Evolutionary conservation across 2,329 filamentous ascomycete species (phyloP), one percentile per base, ranked within the genome.

Genomic region (Ascochyta clinopodiicola): DNA sequence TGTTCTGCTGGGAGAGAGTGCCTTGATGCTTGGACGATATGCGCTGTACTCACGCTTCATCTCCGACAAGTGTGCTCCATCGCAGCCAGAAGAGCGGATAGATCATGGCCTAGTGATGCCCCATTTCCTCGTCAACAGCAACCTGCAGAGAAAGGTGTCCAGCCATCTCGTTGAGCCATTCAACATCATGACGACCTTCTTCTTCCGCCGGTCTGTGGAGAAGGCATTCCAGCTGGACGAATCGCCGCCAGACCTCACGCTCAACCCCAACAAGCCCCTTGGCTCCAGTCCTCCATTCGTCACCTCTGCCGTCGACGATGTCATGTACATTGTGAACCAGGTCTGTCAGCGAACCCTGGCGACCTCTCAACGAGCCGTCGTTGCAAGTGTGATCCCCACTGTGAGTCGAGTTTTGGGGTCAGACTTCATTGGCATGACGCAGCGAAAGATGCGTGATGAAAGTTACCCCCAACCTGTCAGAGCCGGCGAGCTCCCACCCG

Each of bases 321-420:
- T 98, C 70, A 98, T 99, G 94, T 99, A 98, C 77, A 97, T 99
- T 66, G 91, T 96, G 72, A 96, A 96, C 72, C 89, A 94, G 45
- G 90, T 98, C 31, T 82, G 98, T 7, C 89, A 96, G 61, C 88
- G 94, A 62, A 90, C 92, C 0, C 81, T 98, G 21, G 89, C 91
- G 0, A 98, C 96, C 0, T 91, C 90, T 2, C 93, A 97, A 72
- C 83, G 88, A 63, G 83, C 88, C 17, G 87, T 96, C 3, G 84
- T 96, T 21, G 86, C 86, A 37, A 90, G 86, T 52, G 90, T 96
- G 6, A 79, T 97, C 24, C 89, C 92, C 2, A 89, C 88, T 0
- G 81, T 98, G 5, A 86, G 89, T 17, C 86, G 92, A 31, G 88
- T 99, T 0, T 84, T 99, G 4, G 87, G 89, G 27, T 87, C 88